Evolutionary conservation across 441 rosid genomes (phyloP).

Genomic region (Pelargonium cotyledonis): DNA sequence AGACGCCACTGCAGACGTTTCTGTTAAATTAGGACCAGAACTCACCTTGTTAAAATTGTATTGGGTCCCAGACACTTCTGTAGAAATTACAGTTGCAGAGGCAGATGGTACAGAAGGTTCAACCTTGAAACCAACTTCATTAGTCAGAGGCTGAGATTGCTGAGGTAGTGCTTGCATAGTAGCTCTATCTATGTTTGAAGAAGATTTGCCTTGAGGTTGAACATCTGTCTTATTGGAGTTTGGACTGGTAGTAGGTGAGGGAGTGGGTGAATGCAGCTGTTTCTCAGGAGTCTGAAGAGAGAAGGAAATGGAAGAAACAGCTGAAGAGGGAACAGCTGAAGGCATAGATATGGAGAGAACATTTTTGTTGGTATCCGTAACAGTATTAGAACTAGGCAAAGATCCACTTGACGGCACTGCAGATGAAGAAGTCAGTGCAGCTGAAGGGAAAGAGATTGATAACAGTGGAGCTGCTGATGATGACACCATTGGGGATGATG

Average conservation of each 20-base stretch:
- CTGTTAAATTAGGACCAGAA: conserved; percentile 28
- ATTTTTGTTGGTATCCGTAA: conserved; percentile 24
- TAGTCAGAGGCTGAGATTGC: conserved; percentile 21
- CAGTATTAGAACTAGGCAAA: conserved; percentile 25
- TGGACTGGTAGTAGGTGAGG: conserved; percentile 24
- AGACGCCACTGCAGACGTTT: neutral
- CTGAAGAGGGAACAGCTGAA: conserved; percentile 31
- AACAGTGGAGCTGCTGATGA: conserved; percentile 28
- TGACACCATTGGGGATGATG: conserved; percentile 33
- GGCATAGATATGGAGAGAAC: conserved; percentile 25
- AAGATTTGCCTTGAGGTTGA: conserved; percentile 10
- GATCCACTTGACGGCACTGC: conserved; percentile 31
- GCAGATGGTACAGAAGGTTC: conserved; percentile 39
- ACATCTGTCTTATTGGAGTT: conserved; percentile 24
- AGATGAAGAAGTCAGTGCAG: conserved; percentile 30
- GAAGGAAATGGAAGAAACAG: conserved; percentile 28
- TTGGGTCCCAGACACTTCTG: conserved; percentile 33
- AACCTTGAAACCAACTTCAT: conserved; percentile 34
- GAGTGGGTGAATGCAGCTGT: conserved; percentile 18
- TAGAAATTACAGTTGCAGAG: conserved; percentile 29
- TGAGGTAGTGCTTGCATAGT: conserved; percentile 24
- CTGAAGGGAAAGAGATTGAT: conserved; percentile 25
- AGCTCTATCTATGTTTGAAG: conserved; percentile 23
- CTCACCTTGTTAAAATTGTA: conserved; percentile 26
- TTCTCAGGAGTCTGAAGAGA: conserved; percentile 32